Percentiles rank a stretch among this genome's conserved stretches.
phyloP scores from a whole-genome alignment of 371 early-diverging fungal genomes.

The Sanchytrium tribonematis region DNA sequence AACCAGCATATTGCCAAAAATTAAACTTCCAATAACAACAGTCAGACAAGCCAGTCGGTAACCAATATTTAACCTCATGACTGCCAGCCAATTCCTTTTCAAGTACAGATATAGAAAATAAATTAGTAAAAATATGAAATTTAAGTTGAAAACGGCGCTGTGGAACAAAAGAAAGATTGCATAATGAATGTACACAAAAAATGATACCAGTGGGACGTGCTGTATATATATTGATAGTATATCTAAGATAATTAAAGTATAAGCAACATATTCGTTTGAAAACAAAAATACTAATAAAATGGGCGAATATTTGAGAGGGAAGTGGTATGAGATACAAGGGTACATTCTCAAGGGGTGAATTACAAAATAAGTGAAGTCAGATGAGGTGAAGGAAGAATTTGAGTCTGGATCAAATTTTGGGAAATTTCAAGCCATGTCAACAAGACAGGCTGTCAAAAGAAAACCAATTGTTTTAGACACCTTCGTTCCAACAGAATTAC shows the following conservation, averaged over 20 bases:
- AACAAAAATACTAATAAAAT: no score
- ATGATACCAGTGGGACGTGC: not conserved
- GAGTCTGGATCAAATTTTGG: not conserved
- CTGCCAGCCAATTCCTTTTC: not conserved
- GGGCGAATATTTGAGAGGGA: no score
- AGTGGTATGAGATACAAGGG: no score
- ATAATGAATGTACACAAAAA: not conserved
- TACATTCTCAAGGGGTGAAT: no score
- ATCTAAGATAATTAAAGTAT: not conserved
- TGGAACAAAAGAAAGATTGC: not conserved
- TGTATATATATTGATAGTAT: not conserved
- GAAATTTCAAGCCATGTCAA: not conserved
- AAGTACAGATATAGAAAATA: not conserved
- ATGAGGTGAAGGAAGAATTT: no score
- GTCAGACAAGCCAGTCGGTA: no score
- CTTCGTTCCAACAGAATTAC: not conserved
- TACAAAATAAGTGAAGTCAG: no score
- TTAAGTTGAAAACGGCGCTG: not conserved
- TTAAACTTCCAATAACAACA: no score
- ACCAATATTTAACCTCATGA: not conserved
- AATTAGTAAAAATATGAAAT: not conserved
- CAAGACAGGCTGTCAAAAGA: not conserved
- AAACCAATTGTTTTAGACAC: constrained; percentile 1
- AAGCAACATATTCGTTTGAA: no score
- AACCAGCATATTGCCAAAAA: no score